Evolutionary conservation across 208 protist species (phyloP).

Genomic region (Herpetomonas muscarum): DNA sequence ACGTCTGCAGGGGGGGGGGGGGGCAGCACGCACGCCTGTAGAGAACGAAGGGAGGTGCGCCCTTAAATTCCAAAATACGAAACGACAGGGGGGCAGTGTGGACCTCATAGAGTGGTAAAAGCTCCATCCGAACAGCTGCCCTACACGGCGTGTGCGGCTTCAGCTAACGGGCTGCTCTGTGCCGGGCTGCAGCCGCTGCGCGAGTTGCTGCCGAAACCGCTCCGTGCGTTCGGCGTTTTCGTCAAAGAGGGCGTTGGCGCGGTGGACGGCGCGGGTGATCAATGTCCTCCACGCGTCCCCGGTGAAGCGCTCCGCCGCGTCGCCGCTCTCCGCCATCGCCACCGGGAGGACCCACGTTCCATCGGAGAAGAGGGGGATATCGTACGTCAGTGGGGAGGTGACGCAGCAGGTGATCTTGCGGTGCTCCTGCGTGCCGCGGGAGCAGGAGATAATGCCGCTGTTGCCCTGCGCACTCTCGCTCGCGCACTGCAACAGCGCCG

Average conservation of each 20-base stretch:
- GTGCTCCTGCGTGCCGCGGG: slow-evolving; percentile 36
- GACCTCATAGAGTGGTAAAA: no score
- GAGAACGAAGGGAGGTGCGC: no score
- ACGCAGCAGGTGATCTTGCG: slow-evolving; percentile 78
- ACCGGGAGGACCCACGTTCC: slow-evolving; percentile 39
- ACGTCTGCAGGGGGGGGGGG: no score
- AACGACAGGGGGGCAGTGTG: no score
- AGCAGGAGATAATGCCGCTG: slow-evolving; percentile 70
- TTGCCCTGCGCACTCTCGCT: slow-evolving; percentile 72
- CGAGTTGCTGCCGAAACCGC: slow-evolving; percentile 29
- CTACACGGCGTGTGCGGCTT: slow-evolving; percentile 5
- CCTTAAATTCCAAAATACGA: no score
- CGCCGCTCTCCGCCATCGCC: not conserved
- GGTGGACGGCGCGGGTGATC: slow-evolving; percentile 27
- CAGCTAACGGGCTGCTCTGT: no score
- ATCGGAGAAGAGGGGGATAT: slow-evolving; percentile 51
- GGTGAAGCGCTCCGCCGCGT: not conserved
- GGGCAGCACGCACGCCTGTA: no score
- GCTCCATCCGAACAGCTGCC: no score
- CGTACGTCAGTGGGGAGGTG: slow-evolving; percentile 61
- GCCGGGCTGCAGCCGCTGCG: slow-evolving; percentile 7
- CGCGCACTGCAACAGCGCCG: slow-evolving; percentile 61
- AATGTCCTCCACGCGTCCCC: slow-evolving; percentile 24
- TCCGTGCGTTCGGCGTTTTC: slow-evolving; percentile 50
- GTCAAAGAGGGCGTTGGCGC: slow-evolving; percentile 58